phyloP scores from a whole-genome alignment of 192 early-diverging fungal species.

The Coemansia sp. region DNA sequence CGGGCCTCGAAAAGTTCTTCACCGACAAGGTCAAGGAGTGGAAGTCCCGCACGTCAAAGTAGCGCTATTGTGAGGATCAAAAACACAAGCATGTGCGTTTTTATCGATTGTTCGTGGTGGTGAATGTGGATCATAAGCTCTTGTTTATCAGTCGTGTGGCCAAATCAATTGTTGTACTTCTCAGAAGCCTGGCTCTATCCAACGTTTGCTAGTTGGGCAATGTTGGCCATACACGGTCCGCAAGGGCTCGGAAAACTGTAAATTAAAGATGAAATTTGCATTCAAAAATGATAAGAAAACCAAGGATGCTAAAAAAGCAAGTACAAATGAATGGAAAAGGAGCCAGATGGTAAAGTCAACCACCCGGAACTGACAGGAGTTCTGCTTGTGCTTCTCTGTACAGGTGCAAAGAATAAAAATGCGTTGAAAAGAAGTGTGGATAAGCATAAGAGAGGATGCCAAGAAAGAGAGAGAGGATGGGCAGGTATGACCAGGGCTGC shows the following conservation, averaged over 20 bases:
- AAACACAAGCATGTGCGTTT: background rate
- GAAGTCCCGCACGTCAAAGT: slow-evolving; percentile 45
- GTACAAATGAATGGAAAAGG: background rate
- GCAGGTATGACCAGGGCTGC: background rate
- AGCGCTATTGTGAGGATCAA: background rate
- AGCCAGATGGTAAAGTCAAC: background rate
- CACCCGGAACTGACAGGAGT: background rate
- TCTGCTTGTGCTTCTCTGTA: slow-evolving; percentile 17
- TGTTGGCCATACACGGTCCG: too few relatives aligned
- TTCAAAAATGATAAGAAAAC: background rate
- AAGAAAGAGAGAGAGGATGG: background rate
- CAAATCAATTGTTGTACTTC: background rate
- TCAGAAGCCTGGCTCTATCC: background rate
- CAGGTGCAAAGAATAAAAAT: slow-evolving; percentile 43
- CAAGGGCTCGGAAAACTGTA: too few relatives aligned
- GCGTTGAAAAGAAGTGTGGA: background rate
- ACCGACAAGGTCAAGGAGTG: slow-evolving; percentile 68
- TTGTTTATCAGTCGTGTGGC: background rate
- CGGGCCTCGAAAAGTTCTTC: slow-evolving; percentile 72
- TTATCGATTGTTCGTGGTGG: background rate
- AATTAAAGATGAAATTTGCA: background rate
- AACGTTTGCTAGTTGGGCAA: too few relatives aligned
- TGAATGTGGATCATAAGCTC: background rate
- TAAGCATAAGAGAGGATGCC: too few relatives aligned
- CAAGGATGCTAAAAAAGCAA: background rate